Evolutionary conservation across 228 moss, liverwort and hornwort genomes (phyloP).

Genomic region (Sphagnum fallax): DNA sequence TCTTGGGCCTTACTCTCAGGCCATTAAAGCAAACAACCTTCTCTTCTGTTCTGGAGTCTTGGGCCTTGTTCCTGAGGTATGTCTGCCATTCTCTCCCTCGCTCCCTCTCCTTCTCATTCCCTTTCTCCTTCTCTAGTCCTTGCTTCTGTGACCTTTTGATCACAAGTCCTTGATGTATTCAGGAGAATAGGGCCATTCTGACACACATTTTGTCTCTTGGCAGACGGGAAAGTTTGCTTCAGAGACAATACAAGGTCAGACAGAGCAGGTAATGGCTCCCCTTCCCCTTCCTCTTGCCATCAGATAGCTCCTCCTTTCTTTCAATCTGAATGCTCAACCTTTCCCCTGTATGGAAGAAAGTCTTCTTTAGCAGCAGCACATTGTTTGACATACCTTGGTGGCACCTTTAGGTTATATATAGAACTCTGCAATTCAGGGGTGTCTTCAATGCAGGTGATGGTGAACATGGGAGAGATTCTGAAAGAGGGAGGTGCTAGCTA

Average conservation of each 20-base stretch:
- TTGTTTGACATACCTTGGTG: no score
- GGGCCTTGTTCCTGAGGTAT: constrained; percentile 75
- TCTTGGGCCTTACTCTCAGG: constrained; percentile 96
- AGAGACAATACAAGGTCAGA: constrained; percentile 86
- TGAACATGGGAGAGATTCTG: constrained; percentile 94
- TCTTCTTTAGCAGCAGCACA: no score
- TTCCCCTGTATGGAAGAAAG: no score
- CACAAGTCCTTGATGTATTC: neutral
- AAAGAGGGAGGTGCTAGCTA: constrained; percentile 82
- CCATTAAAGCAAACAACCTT: constrained; percentile 87
- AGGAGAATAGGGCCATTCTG: no score
- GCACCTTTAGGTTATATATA: no score
- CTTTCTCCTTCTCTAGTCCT: no score
- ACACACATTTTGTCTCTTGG: constrained; percentile 4
- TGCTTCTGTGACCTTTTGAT: neutral
- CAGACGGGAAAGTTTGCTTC: constrained; percentile 93
- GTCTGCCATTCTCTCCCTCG: neutral
- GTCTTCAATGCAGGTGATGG: constrained; percentile 57
- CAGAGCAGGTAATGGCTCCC: constrained; percentile 64
- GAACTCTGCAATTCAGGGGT: neutral
- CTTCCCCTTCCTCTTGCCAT: neutral
- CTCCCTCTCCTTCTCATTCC: no score
- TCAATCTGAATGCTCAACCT: neutral
- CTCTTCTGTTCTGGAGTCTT: constrained; percentile 83
- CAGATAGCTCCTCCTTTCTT: neutral